These are phyloP conservation scores for Carex littledalei DNA, from an alignment of 176 grass and related monocot genomes.

Conservation along the genomic window DNA sequence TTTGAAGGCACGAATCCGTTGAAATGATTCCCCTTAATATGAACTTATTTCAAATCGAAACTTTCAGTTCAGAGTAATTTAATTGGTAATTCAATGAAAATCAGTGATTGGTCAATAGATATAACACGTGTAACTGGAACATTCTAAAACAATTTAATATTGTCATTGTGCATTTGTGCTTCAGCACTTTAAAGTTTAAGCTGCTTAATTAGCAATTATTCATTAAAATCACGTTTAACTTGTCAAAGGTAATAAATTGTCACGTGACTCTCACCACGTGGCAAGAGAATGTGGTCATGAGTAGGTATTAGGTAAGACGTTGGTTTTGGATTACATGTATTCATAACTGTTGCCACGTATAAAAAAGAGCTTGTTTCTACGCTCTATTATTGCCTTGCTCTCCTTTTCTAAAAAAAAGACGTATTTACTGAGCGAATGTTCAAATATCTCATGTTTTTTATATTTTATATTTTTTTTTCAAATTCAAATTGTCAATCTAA, in stretches of 20 bases:
- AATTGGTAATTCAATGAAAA: not conserved
- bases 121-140: not conserved
- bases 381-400: not conserved
- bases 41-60: not conserved
- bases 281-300: not conserved
- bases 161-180: not conserved
- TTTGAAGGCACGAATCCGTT: not conserved
- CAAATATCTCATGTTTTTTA: too few species aligned
- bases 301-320: not conserved
- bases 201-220: not conserved
- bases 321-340: not conserved
- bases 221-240: not conserved
- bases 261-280: not conserved
- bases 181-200: not conserved
- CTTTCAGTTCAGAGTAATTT: not conserved
- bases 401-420: not conserved
- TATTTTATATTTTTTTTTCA: too few species aligned
- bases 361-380: not conserved
- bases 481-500: too few species aligned
- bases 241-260: not conserved
- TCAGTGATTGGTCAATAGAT: not conserved
- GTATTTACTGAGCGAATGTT: not conserved
- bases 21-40: not conserved
- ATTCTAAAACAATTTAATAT: not conserved
- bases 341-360: not conserved